Conservation (phyloP, 257 asterid genomes). For the Gentiana dahurica region DNA sequence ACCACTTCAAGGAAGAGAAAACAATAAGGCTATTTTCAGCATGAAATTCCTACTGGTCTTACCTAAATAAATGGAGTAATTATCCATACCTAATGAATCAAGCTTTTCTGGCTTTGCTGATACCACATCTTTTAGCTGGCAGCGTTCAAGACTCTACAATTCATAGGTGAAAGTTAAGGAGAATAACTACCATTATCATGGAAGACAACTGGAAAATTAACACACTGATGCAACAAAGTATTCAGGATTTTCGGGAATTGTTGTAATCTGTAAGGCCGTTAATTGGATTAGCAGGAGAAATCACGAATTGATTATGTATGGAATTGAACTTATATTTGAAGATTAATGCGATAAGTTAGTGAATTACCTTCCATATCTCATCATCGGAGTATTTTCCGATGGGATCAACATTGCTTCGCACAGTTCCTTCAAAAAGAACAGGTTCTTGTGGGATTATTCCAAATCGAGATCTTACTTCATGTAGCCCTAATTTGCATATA, state of each 20-base stretch:
- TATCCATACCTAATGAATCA: constrained; percentile 57
- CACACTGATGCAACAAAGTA: too few relatives aligned
- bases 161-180: not conserved
- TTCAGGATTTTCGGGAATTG: too few relatives aligned
- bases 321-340: too few relatives aligned
- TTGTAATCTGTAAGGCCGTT: too few relatives aligned
- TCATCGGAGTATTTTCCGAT: constrained; percentile 71
- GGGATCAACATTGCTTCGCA: constrained; percentile 93
- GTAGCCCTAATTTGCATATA: constrained; percentile 67
- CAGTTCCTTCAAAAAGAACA: constrained; percentile 93
- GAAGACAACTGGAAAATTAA: not conserved
- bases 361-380: constrained; percentile 84
- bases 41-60: too few relatives aligned
- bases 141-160: constrained; percentile 74
- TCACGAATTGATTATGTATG: too few relatives aligned
- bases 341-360: too few relatives aligned
- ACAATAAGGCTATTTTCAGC: too few relatives aligned
- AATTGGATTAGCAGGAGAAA: too few relatives aligned
- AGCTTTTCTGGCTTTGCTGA: constrained; percentile 74
- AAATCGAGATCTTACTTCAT: constrained; percentile 88
- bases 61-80: not conserved
- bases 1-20: constrained; percentile 27
- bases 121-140: constrained; percentile 97
- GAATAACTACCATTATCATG: too few relatives aligned
- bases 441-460: constrained; percentile 99